Evolutionary conservation across 2,329 filamentous ascomycete genomes (phyloP).

Genomic region (Chrysosporium queenslandicum): DNA sequence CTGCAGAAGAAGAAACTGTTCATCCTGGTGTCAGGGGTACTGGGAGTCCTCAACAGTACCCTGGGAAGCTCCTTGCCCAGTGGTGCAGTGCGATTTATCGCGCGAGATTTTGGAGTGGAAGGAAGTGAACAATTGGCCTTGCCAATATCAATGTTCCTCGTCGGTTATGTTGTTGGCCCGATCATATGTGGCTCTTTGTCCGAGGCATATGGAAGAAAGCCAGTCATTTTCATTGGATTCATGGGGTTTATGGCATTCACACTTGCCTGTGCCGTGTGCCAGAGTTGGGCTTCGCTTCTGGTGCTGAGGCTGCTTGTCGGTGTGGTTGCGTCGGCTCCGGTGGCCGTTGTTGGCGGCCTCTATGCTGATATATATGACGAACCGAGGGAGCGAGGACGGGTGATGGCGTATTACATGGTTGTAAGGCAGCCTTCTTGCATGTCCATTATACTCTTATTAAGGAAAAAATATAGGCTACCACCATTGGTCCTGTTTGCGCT

Average conservation of each 20-base stretch:
- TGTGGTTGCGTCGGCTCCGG: conserved; percentile 37
- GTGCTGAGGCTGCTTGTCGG: conserved; percentile 40
- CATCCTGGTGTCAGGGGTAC: conserved; percentile 27
- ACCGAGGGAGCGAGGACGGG: conserved; percentile 33
- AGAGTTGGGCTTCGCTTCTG: conserved; percentile 34
- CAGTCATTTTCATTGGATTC: conserved; percentile 43
- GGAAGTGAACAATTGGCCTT: conserved; percentile 29
- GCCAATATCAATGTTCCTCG: conserved; percentile 34
- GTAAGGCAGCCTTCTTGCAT: conserved; percentile 19
- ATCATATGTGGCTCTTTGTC: conserved; percentile 38
- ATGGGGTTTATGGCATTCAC: conserved; percentile 35
- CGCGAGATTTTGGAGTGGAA: conserved; percentile 28
- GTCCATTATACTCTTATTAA: no score
- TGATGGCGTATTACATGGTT: conserved; percentile 38
- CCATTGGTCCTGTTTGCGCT: conserved; percentile 35
- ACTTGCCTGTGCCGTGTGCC: conserved; percentile 36
- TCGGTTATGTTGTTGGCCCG: conserved; percentile 37
- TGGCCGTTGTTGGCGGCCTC: conserved; percentile 38
- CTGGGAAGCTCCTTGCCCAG: conserved; percentile 34
- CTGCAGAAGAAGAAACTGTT: conserved; percentile 27
- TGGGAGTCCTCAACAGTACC: conserved; percentile 33
- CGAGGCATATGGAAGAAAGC: conserved; percentile 36
- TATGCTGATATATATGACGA: conserved; percentile 42
- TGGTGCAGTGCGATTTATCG: conserved; percentile 31
- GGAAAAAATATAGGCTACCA: conserved; percentile 29